Base-by-base conservation (phyloP, 2,329 filamentous ascomycete species). In the Xylaria sp. region DNA sequence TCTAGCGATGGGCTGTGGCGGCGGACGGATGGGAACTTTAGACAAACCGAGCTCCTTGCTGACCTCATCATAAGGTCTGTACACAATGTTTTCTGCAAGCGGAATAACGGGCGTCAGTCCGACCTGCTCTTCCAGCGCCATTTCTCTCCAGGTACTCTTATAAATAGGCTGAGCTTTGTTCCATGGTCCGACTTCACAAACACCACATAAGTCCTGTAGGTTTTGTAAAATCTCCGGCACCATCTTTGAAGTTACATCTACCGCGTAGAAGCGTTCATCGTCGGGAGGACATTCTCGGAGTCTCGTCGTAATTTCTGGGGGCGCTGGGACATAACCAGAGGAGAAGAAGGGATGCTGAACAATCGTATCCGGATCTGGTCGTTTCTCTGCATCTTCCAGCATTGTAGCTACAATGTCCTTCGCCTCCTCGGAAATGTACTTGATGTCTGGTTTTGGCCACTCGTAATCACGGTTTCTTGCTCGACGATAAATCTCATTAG, bases 291-390 rank as follows among this genome's bases (percentile, higher is more conserved):
- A 78, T 34, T 90, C 88, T 50, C 88, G 83, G 8, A 90, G 78
- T 57, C 85, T 86, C 5, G 83, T 77, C 20, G 83, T 89, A 75
- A 91, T 90, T 70, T 91, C 88, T 48, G 83, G 80, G 20, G 85
- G 77, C 10, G 81, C 79, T 8, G 93, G 93, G 78, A 95, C 89
- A 78, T 90, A 93, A 15, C 92, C 92, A 34, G 90, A 86, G 60
- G 87, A 88, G 83, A 96, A 96, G 79, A 95, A 96, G 6, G 89
- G 84, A 76, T 96, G 93, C 72, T 92, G 88, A 46, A 95, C 90
- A 74, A 96, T 94, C 56, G 85, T 84, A 76, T 96, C 93, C 0
- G 93, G 91, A 60, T 90, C 89, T 1, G 92, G 93, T 69, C 93
- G 87, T 74, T 87, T 83, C 74, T 94, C 90, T 59, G 93, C 91